Evolutionary conservation across 1,139 yeast genomes (phyloP).

Genomic region (Nakaseomyces glabratus): DNA sequence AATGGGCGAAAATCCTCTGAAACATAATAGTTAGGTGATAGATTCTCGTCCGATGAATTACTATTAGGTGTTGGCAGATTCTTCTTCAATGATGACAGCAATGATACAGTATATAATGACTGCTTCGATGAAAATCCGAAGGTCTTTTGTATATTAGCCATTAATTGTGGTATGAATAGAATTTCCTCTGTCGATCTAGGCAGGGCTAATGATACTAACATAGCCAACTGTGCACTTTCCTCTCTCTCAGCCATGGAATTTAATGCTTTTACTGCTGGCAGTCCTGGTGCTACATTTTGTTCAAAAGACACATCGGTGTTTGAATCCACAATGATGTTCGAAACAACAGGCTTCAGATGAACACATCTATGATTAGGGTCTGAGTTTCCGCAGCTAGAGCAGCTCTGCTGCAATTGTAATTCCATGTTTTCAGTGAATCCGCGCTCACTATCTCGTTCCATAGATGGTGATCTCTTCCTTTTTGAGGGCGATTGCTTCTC

Average conservation of each 20-base stretch:
- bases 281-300: constrained; percentile 65
- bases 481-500: constrained; percentile 9
- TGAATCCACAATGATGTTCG: constrained; percentile 21
- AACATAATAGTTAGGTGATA: constrained; percentile 22
- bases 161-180: constrained; percentile 57
- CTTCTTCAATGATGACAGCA: constrained; percentile 61
- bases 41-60: constrained; percentile 25
- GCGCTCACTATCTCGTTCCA: constrained; percentile 42
- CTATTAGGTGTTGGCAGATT: constrained; percentile 41
- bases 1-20: constrained; percentile 23
- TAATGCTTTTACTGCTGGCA: constrained; percentile 53
- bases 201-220: constrained; percentile 60
- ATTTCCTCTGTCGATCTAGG: constrained; percentile 76
- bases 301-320: constrained; percentile 35
- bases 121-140: constrained; percentile 66
- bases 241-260: constrained; percentile 42
- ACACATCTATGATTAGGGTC: constrained; percentile 23
- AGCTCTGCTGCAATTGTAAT: constrained; percentile 33
- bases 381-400: constrained; percentile 4
- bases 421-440: neutral
- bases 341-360: constrained; percentile 31
- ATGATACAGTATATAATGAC: constrained; percentile 56
- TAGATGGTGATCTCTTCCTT: constrained; percentile 21
- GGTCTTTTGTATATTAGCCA: constrained; percentile 57
- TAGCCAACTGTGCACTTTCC: constrained; percentile 46